phyloP scores from a whole-genome alignment of 1,284 basidiomycete genomes.

The Phlebopus sp. region DNA sequence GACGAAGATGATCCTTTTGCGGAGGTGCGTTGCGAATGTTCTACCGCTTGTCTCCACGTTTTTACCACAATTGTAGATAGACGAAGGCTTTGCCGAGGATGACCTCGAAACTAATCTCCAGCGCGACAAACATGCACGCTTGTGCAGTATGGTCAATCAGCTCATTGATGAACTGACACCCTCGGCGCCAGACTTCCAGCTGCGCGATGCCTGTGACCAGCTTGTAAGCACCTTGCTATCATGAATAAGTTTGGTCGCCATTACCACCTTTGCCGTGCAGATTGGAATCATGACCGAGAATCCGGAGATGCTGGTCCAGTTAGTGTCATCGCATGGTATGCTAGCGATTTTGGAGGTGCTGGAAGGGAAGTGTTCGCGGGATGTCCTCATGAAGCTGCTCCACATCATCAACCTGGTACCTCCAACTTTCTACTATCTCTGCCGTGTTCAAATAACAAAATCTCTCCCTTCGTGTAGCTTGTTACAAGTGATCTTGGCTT shows the following conservation, averaged over 20 bases:
- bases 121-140: constrained; percentile 85
- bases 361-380: constrained; percentile 78
- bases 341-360: constrained; percentile 91
- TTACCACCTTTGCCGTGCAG: constrained; percentile 40
- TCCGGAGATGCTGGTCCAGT: constrained; percentile 87
- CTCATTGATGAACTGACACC: constrained; percentile 86
- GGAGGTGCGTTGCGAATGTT: constrained; percentile 51
- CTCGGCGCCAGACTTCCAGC: constrained; percentile 73
- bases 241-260: neutral
- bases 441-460: constrained; percentile 13
- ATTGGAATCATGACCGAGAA: constrained; percentile 75
- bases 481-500: constrained; percentile 83
- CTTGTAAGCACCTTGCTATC: constrained; percentile 51
- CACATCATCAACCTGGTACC: constrained; percentile 86
- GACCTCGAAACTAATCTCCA: constrained; percentile 87
- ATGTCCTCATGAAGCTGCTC: constrained; percentile 81
- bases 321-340: constrained; percentile 92
- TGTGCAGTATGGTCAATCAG: constrained; percentile 77
- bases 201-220: constrained; percentile 84
- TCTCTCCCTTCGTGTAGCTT: constrained; percentile 51
- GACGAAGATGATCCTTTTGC: constrained; percentile 95
- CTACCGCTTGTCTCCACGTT: constrained; percentile 4
- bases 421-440: constrained; percentile 18
- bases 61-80: constrained; percentile 54
- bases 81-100: constrained; percentile 86